Percentiles rank a stretch among this genome's conserved stretches.
Evolutionary conservation across 2,329 filamentous ascomycete genomes (phyloP).

Genomic region (Monascus ruber): DNA sequence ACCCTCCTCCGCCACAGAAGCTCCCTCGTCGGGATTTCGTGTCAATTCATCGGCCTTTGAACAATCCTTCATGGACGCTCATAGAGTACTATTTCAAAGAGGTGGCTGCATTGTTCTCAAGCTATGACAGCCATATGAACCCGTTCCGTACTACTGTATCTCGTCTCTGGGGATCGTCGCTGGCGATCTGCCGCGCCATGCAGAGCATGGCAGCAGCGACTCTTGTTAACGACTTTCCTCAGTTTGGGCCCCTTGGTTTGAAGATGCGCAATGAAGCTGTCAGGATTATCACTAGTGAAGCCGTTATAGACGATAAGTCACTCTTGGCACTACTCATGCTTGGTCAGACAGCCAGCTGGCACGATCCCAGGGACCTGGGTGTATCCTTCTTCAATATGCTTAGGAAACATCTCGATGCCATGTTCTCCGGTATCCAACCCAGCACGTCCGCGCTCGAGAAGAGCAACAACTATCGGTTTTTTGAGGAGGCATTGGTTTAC

Average conservation of each 20-base stretch:
- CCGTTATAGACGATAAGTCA: constrained; percentile 41
- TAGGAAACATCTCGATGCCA: constrained; percentile 30
- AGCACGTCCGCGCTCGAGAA: constrained; percentile 4
- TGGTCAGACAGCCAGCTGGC: constrained; percentile 50
- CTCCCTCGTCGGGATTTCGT: constrained; percentile 14
- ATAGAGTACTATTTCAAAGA: constrained; percentile 55
- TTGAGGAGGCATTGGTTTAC: constrained; percentile 45
- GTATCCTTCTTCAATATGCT: constrained; percentile 39
- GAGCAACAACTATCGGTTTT: constrained; percentile 40
- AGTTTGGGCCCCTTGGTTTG: constrained; percentile 39
- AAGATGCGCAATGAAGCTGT: constrained; percentile 44
- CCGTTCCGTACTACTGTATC: constrained; percentile 49
- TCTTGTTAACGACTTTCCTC: constrained; percentile 46
- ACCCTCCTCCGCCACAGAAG: constrained; percentile 14
- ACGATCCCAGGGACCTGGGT: constrained; percentile 45
- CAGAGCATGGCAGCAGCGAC: constrained; percentile 55
- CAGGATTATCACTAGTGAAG: constrained; percentile 39
- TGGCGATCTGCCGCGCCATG: constrained; percentile 49
- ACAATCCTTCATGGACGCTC: constrained; percentile 43
- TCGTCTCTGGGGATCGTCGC: constrained; percentile 46
- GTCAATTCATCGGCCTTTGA: constrained; percentile 30
- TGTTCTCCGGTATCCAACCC: constrained; percentile 20
- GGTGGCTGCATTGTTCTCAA: constrained; percentile 51
- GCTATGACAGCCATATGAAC: constrained; percentile 52
- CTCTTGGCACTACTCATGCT: constrained; percentile 48